These are phyloP conservation scores for Verticillium zaregamsianum DNA, from an alignment of 2,329 filamentous ascomycete genomes.

Conservation along the genomic window DNA sequence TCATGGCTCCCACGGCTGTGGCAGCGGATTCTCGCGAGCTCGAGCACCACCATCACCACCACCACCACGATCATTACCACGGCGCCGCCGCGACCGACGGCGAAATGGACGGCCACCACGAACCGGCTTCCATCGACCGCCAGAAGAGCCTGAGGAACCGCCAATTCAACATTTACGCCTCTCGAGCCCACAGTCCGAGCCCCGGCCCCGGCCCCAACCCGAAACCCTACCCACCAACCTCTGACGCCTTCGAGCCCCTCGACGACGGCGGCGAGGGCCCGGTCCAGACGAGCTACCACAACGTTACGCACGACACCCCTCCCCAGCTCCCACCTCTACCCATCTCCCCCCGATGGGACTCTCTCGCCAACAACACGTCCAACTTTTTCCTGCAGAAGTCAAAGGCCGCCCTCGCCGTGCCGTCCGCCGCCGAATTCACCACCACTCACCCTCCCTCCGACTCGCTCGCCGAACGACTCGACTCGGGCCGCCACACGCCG, in stretches of 20 bases:
- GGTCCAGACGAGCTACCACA: conserved; percentile 11
- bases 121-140: conserved; percentile 3
- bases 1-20: conserved; percentile 15
- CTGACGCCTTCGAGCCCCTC: background rate
- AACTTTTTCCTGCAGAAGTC: conserved; percentile 11
- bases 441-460: conserved; percentile 25
- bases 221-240: conserved; percentile 9
- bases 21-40: conserved; percentile 12
- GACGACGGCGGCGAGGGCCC: background rate
- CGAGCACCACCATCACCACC: conserved; percentile 4
- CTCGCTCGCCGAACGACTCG: conserved; percentile 17
- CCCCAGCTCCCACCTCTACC: conserved; percentile 28
- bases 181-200: conserved; percentile 7
- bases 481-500: conserved; percentile 10
- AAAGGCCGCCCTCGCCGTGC: conserved; percentile 18
- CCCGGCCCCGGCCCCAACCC: conserved; percentile 7
- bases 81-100: background rate
- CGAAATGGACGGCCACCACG: background rate
- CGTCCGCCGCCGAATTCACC: conserved; percentile 12
- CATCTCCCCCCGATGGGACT: conserved; percentile 43
- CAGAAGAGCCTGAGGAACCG: conserved; percentile 10
- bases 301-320: conserved; percentile 12
- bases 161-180: conserved; percentile 14
- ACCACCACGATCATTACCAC: conserved; percentile 7
- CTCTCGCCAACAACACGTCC: conserved; percentile 21